phyloP scores from a whole-genome alignment of 139 green algal genomes.

The Pleodorina starrii region DNA sequence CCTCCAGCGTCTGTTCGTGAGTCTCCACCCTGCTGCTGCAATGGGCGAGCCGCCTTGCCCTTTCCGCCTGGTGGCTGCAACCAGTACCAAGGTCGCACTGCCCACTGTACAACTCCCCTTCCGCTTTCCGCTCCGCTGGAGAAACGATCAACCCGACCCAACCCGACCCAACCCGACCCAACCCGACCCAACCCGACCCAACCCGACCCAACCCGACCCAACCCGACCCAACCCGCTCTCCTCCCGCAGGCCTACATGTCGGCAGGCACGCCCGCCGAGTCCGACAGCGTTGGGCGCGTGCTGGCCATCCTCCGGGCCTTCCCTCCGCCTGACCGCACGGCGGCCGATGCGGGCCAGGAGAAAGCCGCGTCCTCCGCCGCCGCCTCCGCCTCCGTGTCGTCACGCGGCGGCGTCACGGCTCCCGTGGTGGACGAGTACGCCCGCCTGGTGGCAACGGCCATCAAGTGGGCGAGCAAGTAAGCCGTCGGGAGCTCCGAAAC shows the following conservation, averaged over 20 bases:
- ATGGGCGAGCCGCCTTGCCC: no score
- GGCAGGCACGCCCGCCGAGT: neutral
- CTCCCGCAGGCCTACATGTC: slow-evolving; percentile 19
- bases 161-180: no score
- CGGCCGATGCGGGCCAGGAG: neutral
- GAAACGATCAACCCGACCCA: no score
- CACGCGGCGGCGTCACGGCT: neutral
- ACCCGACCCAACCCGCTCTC: neutral
- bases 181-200: no score
- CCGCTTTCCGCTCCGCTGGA: no score
- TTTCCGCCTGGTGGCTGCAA: no score
- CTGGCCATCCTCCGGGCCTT: slow-evolving; percentile 23
- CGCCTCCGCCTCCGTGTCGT: no score
- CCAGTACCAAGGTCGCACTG: no score
- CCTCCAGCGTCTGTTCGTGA: no score
- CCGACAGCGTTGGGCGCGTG: neutral
- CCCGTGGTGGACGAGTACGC: slow-evolving; percentile 50
- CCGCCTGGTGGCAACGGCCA: slow-evolving; percentile 49
- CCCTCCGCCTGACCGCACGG: neutral
- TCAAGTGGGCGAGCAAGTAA: slow-evolving; percentile 71
- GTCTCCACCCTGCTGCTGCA: no score
- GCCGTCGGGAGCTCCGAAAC: no score
- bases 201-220: neutral
- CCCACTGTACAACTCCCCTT: no score
- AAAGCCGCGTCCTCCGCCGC: neutral